Conservation (phyloP, 139 green algal genomes). For the Haematococcus lacustris region DNA sequence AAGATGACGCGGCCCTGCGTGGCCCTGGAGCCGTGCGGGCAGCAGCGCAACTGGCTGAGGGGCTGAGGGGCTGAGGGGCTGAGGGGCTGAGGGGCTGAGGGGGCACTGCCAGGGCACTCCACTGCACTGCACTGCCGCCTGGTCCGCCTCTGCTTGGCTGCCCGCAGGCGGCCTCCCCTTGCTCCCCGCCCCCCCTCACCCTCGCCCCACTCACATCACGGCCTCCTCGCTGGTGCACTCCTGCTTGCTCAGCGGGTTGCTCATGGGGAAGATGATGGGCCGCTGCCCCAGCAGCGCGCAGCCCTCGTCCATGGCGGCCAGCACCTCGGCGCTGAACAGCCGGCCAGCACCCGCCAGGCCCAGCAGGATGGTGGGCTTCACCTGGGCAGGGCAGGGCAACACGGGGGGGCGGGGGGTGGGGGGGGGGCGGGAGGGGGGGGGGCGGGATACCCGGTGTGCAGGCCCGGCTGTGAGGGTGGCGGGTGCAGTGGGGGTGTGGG, state of each 20-base stretch:
- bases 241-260: conserved; percentile 80
- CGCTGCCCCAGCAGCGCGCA: conserved; percentile 16
- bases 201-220: conserved; percentile 28
- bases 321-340: conserved; percentile 61
- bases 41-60: neutral
- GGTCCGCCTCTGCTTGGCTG: no score
- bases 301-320: conserved; percentile 58
- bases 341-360: conserved; percentile 57
- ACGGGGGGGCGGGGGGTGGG: no score
- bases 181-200: no score
- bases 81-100: neutral
- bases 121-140: neutral
- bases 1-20: conserved; percentile 69
- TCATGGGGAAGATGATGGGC: conserved; percentile 69
- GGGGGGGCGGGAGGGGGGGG: no score
- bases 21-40: no score
- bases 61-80: neutral
- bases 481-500: no score
- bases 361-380: conserved; percentile 77
- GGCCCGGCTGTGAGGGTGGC: no score
- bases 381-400: no score
- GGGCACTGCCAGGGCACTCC: neutral
- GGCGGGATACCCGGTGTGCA: no score
- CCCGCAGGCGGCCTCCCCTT: conserved; percentile 43
- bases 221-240: conserved; percentile 50